Base-by-base conservation (phyloP, 305 asterid genomes). In the Solanum chacoense region DNA sequence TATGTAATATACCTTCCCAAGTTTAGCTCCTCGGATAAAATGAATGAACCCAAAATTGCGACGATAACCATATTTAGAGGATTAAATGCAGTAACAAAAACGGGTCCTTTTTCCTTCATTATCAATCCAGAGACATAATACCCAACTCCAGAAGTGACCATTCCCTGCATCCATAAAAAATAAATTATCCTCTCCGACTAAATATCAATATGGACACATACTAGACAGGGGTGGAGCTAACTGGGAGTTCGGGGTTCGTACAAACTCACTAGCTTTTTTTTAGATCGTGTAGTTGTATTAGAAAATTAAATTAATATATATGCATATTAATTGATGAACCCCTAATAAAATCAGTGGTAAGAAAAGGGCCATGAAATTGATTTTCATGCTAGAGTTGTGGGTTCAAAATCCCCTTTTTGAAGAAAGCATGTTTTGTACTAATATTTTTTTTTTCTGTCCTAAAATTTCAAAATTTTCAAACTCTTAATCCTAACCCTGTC, bases 31-130 rank as follows among this genome's bases (percentile, higher is more conserved):
- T 91, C 93, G 7, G 89, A 83, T 31, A 91, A 89, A 85, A 90
- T 84, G 85, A 91, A 87, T 12, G 93, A 88, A 74, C 91, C 89
- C 67, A 90, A 36, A 11, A 89, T 65, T 31, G 93, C 93, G 69
- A 88, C 90, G 34, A 91, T 88, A 34, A 91, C 89, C 93, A 91
- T 91, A 74, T 77, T 67, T 78, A 91, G 14, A 18, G 93, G 93
- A 85, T 79, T 89, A 78, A 91, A 91, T 10, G 92, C 86, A 18
- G 93, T 91, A 11, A 91, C 92, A 29, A 91, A 91, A 63, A 91
- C 91, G 5, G 90, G 90, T 24, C 90, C 92, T 34, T 90, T 91
- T 26, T 87, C 76, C 59, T 88, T 87, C 88, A 89, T 87, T 67
- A 90, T 81, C 7, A 75, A 24, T 28, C 92, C 91, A 29, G 90